Conservation (phyloP, 805 yeast species). For the Komagataella ulmi region DNA sequence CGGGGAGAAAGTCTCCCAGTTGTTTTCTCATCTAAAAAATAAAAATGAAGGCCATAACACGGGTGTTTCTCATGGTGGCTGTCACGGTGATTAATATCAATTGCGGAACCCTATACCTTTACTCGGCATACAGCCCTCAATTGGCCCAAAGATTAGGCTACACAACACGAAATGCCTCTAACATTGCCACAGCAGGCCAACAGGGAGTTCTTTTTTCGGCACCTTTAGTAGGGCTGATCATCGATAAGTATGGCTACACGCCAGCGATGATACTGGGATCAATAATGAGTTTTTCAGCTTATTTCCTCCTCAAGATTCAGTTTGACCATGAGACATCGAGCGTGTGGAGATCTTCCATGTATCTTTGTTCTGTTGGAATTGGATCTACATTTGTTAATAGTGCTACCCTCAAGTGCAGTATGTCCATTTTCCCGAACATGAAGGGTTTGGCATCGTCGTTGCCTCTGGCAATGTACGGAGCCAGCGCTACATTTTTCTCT, state of each 20-base stretch:
- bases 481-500: conserved; percentile 59
- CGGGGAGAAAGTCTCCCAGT: neutral
- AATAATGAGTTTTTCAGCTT: conserved; percentile 4
- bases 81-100: conserved; percentile 17
- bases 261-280: conserved; percentile 39
- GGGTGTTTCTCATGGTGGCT: neutral
- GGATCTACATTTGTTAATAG: conserved; percentile 59
- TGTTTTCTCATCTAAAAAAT: no score
- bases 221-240: conserved; percentile 52
- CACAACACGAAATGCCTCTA: conserved; percentile 48
- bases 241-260: conserved; percentile 51
- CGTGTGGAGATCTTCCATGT: conserved; percentile 16
- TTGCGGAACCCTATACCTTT: conserved; percentile 66
- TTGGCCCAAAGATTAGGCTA: conserved; percentile 44
- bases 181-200: conserved; percentile 55
- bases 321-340: no score
- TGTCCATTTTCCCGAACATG: conserved; percentile 34
- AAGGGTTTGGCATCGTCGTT: conserved; percentile 67
- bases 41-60: neutral
- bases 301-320: no score
- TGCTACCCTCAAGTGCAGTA: conserved; percentile 32
- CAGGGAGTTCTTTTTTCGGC: conserved; percentile 53
- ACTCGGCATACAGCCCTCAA: conserved; percentile 71
- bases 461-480: conserved; percentile 64
- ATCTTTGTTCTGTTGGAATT: conserved; percentile 41